Percentiles rank a stretch among this genome's conserved stretches.
phyloP scores from a whole-genome alignment of 345 rosid genomes.

The Salix exigua region DNA sequence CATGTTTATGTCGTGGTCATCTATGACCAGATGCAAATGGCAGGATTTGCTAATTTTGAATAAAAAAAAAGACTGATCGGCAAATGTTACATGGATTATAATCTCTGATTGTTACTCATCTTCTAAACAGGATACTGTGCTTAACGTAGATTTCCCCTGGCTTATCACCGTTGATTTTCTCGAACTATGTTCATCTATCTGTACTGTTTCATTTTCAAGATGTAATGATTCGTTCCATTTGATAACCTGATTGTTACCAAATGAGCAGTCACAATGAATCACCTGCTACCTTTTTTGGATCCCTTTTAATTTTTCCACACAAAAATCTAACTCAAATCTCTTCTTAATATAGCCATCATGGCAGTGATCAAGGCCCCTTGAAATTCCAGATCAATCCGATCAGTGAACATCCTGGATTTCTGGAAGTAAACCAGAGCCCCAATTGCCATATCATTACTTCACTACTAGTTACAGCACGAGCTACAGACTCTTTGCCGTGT shows the following conservation, averaged over 20 bases:
- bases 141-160: background rate
- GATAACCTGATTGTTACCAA: background rate
- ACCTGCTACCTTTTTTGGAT: background rate
- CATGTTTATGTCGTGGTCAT: conserved; percentile 13
- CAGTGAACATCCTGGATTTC: too few relatives aligned
- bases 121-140: background rate
- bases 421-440: too few relatives aligned
- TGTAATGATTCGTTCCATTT: background rate
- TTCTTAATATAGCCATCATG: background rate
- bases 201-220: background rate
- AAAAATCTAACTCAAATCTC: background rate
- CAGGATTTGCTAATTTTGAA: conserved; percentile 27
- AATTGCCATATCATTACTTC: background rate
- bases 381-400: too few relatives aligned
- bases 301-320: background rate
- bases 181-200: background rate
- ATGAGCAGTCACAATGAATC: background rate
- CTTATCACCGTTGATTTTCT: background rate
- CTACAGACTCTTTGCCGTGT: background rate
- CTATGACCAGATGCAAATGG: conserved; percentile 18
- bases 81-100: background rate
- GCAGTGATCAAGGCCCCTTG: background rate
- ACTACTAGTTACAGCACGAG: background rate
- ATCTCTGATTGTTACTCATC: background rate
- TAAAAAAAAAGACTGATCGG: conserved; percentile 11